These are phyloP conservation scores for Phytophthora tubulina DNA, from an alignment of 352 stramenopile species.

Conservation along the genomic window DNA sequence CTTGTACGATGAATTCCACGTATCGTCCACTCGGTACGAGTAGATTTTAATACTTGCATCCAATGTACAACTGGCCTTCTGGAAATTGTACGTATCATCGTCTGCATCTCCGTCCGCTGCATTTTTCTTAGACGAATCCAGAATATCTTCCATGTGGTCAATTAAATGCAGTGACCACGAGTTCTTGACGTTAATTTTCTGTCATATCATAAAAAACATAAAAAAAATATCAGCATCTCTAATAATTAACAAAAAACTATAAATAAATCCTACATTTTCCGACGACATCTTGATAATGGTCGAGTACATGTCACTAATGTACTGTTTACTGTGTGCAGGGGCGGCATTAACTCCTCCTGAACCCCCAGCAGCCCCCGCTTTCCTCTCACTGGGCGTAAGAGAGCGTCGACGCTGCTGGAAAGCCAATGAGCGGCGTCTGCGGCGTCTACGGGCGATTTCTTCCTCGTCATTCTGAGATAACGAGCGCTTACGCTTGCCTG, in stretches of 20 bases:
- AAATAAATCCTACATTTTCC: constrained; percentile 74
- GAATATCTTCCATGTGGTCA: constrained; percentile 97
- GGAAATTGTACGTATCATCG: constrained; percentile 94
- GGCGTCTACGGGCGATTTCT: constrained; percentile 69
- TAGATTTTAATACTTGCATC: constrained; percentile 99
- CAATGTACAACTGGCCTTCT: constrained; percentile 98
- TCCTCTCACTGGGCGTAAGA: constrained; percentile 60
- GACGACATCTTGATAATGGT: constrained; percentile 94
- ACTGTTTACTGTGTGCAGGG: constrained; percentile 66
- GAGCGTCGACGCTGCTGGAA: constrained; percentile 80
- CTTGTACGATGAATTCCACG: constrained; percentile 97
- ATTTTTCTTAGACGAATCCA: constrained; percentile 66
- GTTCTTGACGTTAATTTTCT: constrained; percentile 99
- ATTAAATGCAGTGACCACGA: constrained; percentile 97
- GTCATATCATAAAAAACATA: constrained; percentile 21
- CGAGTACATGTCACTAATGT: constrained; percentile 93
- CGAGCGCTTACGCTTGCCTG: constrained; percentile 73
- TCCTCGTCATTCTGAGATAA: constrained; percentile 65
- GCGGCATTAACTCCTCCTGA: constrained; percentile 10
- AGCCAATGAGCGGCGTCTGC: constrained; percentile 68
- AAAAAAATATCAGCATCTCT: constrained; percentile 6
- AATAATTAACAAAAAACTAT: constrained; percentile 3
- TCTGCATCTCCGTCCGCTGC: constrained; percentile 44
- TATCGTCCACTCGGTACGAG: constrained; percentile 98
- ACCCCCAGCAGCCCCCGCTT: constrained; percentile 1